Percentiles rank a stretch among this genome's conserved stretches.
phyloP scores from a whole-genome alignment of 2,329 filamentous ascomycete genomes.

The Phaeophleospora eucalypticola region DNA sequence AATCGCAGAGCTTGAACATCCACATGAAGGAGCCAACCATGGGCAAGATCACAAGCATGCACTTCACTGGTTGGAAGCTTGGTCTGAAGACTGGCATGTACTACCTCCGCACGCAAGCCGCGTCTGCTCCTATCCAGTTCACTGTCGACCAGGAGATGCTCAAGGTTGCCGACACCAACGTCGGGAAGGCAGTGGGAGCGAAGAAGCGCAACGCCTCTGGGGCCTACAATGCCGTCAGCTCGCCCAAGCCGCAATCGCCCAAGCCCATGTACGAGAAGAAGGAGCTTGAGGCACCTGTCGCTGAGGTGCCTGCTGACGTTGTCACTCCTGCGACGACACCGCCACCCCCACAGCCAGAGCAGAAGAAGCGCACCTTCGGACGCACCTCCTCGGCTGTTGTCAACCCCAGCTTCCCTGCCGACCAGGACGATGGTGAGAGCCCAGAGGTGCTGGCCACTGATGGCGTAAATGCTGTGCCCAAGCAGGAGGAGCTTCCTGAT shows the following conservation, averaged over 20 bases:
- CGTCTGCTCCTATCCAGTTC: constrained; percentile 95
- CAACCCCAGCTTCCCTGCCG: constrained; percentile 68
- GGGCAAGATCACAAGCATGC: constrained; percentile 99
- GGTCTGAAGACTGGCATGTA: constrained; percentile 99
- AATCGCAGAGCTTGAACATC: constrained; percentile 98
- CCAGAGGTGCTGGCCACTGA: constrained; percentile 74
- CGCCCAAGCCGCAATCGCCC: constrained; percentile 60
- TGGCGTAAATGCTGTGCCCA: constrained; percentile 53
- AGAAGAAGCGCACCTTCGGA: constrained; percentile 39
- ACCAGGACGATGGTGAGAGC: constrained; percentile 71
- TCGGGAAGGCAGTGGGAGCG: constrained; percentile 58
- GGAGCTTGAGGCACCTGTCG: constrained; percentile 39
- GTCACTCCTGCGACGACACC: constrained; percentile 68
- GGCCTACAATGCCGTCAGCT: constrained; percentile 34
- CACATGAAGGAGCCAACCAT: constrained; percentile 99
- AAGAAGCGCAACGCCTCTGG: constrained; percentile 65
- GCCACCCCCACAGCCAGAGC: constrained; percentile 47
- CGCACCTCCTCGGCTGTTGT: constrained; percentile 49
- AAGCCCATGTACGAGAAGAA: constrained; percentile 63
- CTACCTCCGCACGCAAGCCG: constrained; percentile 97
- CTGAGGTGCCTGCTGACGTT: constrained; percentile 54
- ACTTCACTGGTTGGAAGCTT: constrained; percentile 98
- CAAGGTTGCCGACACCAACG: constrained; percentile 76
- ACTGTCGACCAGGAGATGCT: constrained; percentile 96
- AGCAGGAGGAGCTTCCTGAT: constrained; percentile 62